Base-by-base conservation (phyloP, 2,329 filamentous ascomycete genomes). In the Aaosphaeria arxii region DNA sequence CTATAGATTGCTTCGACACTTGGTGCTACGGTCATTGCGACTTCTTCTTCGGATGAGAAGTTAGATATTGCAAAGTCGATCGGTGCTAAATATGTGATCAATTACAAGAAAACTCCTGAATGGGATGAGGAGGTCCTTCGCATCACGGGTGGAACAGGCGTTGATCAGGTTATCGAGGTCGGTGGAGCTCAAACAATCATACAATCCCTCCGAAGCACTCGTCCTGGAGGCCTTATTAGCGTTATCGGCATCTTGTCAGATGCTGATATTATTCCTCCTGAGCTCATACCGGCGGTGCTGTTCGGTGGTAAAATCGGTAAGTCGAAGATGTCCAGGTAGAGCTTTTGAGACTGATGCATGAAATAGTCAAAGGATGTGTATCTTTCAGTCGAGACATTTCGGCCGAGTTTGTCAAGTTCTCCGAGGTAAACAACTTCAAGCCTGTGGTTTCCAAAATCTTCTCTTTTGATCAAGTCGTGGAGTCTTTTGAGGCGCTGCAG, bases 31-130 rank as follows among this genome's bases (percentile, higher is more conserved):
- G 74, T 73, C 1, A 77, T 78, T 32, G 71, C 78, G 47, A 79
- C 75, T 0, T 78, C 76, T 2, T 79, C 78, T 0, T 77, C 72
- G 2, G 75, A 81, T 51, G 52, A 63, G 2, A 81, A 81, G 55
- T 66, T 80, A 5, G 56, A 64, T 7, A 41, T 59, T 6, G 70
- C 67, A 5, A 63, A 67, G 52, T 61, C 60, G 17, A 61, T 66
- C 11, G 76, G 77, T 6, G 76, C 74, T 2, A 73, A 75, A 45
- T 60, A 73, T 45, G 62, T 65, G 1, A 74, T 80, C 63, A 79
- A 80, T 59, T 80, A 80, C 57, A 72, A 69, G 45, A 75, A 62
- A 4, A 69, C 57, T 0, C 71, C 74, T 0, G 51, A 76, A 49
- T 78, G 78, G 77, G 70, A 71, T 6, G 55, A 62, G 3, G 73